Percentiles rank a stretch among this genome's conserved stretches.
Evolutionary conservation across 2,329 filamentous ascomycete genomes (phyloP).

Genomic region (Fusarium sterilihyphosum): DNA sequence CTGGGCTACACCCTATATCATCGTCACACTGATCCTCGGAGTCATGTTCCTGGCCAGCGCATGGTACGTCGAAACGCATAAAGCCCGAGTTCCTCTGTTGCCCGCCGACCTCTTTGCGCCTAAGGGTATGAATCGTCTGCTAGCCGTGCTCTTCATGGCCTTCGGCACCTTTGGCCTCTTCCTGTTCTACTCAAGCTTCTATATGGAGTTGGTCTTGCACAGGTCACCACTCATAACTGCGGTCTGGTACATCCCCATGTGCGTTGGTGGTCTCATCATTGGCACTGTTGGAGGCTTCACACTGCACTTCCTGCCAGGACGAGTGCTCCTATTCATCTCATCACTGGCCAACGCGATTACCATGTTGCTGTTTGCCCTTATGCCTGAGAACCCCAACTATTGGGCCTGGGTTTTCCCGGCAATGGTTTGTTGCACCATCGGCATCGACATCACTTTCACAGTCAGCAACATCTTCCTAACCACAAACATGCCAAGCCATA

Average conservation of each 20-base stretch:
- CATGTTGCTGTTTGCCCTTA: slow-evolving; percentile 64
- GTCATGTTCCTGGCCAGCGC: slow-evolving; percentile 61
- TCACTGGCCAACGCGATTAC: slow-evolving; percentile 61
- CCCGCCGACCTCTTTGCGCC: slow-evolving; percentile 68
- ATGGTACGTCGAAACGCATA: slow-evolving; percentile 71
- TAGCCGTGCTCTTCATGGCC: slow-evolving; percentile 61
- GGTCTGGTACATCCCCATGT: slow-evolving; percentile 68
- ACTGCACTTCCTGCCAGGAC: slow-evolving; percentile 65
- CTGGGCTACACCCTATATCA: slow-evolving; percentile 74
- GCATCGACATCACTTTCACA: slow-evolving; percentile 74
- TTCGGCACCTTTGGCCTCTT: slow-evolving; percentile 69
- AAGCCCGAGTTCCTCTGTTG: slow-evolving; percentile 68
- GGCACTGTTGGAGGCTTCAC: slow-evolving; percentile 63
- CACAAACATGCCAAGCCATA: slow-evolving; percentile 65
- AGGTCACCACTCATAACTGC: slow-evolving; percentile 64
- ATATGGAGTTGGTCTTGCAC: slow-evolving; percentile 64
- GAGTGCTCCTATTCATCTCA: slow-evolving; percentile 62
- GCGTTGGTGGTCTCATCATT: slow-evolving; percentile 67
- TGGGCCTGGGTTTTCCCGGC: slow-evolving; percentile 73
- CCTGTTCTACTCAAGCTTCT: slow-evolving; percentile 71
- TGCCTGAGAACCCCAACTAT: slow-evolving; percentile 63
- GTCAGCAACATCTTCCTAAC: slow-evolving; percentile 75
- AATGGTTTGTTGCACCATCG: slow-evolving; percentile 69
- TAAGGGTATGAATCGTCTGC: slow-evolving; percentile 68
- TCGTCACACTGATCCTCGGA: slow-evolving; percentile 67